These are phyloP conservation scores for Piromyces finnis DNA, from an alignment of 192 early-diverging fungal genomes.

Conservation along the genomic window DNA sequence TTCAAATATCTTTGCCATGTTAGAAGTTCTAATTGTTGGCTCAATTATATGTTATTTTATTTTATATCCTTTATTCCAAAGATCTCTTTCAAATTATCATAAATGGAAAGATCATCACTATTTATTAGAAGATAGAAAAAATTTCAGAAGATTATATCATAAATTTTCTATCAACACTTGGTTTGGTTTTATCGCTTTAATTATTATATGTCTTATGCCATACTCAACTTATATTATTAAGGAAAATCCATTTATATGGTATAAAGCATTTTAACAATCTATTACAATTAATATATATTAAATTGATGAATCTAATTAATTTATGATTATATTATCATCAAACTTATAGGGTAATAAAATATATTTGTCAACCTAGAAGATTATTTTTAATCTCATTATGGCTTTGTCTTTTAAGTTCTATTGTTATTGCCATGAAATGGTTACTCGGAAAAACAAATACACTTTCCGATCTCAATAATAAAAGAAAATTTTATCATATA, in stretches of 20 bases:
- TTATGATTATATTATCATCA: no score
- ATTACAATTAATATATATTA: no score
- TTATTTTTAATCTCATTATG: neutral
- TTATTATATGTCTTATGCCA: neutral
- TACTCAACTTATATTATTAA: neutral
- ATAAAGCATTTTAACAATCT: no score
- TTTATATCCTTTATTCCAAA: neutral
- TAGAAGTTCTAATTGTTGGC: neutral
- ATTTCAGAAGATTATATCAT: neutral
- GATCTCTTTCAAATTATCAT: neutral
- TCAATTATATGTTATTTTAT: neutral
- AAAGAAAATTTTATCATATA: slow-evolving; percentile 74
- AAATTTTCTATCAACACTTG: neutral
- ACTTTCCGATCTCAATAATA: slow-evolving; percentile 26
- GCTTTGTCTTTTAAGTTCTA: neutral
- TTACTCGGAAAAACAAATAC: slow-evolving; percentile 3
- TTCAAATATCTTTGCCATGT: neutral
- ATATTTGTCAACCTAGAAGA: neutral
- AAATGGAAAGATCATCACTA: neutral
- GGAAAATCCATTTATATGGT: neutral
- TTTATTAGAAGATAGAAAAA: neutral
- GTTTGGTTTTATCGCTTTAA: neutral
- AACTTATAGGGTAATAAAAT: neutral
- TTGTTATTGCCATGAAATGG: neutral
- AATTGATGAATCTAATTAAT: no score